Base-by-base conservation (phyloP, 495 filamentous ascomycete species). In the Talaromyces trachyspermus region DNA sequence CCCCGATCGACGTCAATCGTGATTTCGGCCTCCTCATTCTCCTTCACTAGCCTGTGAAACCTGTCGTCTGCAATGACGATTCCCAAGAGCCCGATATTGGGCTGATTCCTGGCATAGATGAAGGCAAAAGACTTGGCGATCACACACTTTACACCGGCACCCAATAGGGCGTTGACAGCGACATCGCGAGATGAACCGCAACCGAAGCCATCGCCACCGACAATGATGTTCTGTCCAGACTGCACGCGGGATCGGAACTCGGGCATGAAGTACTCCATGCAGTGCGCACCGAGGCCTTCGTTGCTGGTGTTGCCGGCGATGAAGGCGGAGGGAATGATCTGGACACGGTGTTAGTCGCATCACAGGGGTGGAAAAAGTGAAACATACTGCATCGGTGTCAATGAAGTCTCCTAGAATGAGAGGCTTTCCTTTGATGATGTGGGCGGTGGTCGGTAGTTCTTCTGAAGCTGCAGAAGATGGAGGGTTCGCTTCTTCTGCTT, bases 21-120 rank as follows among this genome's bases (percentile, higher is more conserved):
- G 56, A 49, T 9, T 61, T 56, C 12, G 53, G 51, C 18, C n/a
- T n/a, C n/a, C n/a, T n/a, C n/a, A n/a, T n/a, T 46, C 49, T 3
- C 53, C 56, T n/a, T 59, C 52, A 15, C 44, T 43, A 3, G 62
- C 62, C 54, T 45, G 39, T 58, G 57, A 33, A 65, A 62, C 3
- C 26, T 32, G 10, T 51, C 38, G 35, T 61, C 56, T 9, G 17
- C 25, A 11, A 65, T 61, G 9, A 38, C 42, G 26, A 65, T 61
- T 5, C 60, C 60, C 10, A 61, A 25, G 2, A 65, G 45, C 0
- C 62, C 62, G 2, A 65, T 33, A 25, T 48, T 59, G 2, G 60
- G 60, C 45, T 63, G 60, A 46, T 66, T 64, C n/a, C 63, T 46
- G 4, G 45, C 42, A 37, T 66, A 63, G 19, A 66, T 66, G 48